Evolutionary conservation across 1,284 basidiomycete species (phyloP).

Genomic region (Lentinus polychrous): DNA sequence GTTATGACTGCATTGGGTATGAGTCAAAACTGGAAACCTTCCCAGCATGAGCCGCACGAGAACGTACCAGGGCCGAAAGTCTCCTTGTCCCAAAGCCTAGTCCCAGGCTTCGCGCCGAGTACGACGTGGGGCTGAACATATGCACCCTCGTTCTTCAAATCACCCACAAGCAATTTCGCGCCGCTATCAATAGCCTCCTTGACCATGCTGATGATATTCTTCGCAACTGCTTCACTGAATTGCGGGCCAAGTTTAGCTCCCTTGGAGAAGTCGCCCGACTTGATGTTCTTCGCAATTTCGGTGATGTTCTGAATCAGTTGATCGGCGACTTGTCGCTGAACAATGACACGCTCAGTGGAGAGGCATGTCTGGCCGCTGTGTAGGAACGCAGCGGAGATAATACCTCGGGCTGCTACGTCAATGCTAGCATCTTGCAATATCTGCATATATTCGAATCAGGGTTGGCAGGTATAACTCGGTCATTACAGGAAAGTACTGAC

Average conservation of each 20-base stretch:
- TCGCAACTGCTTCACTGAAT: not conserved
- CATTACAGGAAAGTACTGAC: not conserved
- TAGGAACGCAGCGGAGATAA: not conserved
- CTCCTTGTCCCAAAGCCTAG: conserved; percentile 3
- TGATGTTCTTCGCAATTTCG: not conserved
- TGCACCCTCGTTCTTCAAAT: conserved; percentile 27
- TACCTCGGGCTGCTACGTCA: not conserved
- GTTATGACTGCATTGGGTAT: conserved; percentile 27
- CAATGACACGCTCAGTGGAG: conserved; percentile 1
- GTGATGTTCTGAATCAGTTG: not conserved
- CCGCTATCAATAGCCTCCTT: conserved; percentile 1
- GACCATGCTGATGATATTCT: conserved; percentile 1
- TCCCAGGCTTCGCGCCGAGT: not conserved
- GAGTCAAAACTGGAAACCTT: not conserved
- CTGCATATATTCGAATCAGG: no score
- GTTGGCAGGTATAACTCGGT: not conserved
- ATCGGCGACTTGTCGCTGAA: not conserved
- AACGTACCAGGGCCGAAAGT: conserved; percentile 7
- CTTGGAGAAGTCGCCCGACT: not conserved
- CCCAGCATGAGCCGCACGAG: not conserved
- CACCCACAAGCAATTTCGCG: not conserved
- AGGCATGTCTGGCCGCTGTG: not conserved
- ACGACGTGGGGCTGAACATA: conserved; percentile 1
- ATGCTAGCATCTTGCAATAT: conserved; percentile 3
- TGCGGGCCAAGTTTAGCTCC: not conserved